Base-by-base conservation (phyloP, 768 basidiomycete genomes). In the Auricularia sp. region DNA sequence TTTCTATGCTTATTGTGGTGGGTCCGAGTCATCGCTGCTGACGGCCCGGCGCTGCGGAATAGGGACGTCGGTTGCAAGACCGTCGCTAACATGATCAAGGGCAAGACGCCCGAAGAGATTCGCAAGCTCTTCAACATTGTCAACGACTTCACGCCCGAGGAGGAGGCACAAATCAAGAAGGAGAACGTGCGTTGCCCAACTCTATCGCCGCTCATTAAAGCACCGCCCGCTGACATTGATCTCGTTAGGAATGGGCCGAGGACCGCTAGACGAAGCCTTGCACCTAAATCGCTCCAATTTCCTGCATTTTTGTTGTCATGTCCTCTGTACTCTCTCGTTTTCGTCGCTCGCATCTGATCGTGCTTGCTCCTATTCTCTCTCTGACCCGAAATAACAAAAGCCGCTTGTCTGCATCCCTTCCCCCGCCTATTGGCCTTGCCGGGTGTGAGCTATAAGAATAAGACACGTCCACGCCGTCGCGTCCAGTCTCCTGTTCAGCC, bases 51-150 rank as follows among this genome's bases (percentile, higher is more conserved):
- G 16, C 53, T 29, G 53, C 39, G 39, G 39, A 42, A 3, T 58
- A 96, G 93, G 69, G 95, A 97, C 72, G 93, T 97, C 65, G 95
- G 95, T 1, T 97, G 95, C 85, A 96, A 97, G 82, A 97, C 93
- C 3, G 95, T 97, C 3, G 97, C 97, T 14, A 98, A 98, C 83
- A 99, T 98, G 97, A 98, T 99, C 84, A 98, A 99, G 81, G 97
- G 97, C 39, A 99, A 99, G 84, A 96, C 95, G 3, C 97, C 97
- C 29, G 97, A 98, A 76, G 97, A 98, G 79, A 98, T 99, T 70
- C 88, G 96, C 65, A 98, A 98, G 73, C 84, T 98, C 63, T 98
- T 94, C 81, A 96, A 97, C 83, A 94, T 95, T 68, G 90, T 92
- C 36, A 94, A 94, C 74, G 97, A 98, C 77, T 99, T 99, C 73